phyloP scores from a whole-genome alignment of 352 stramenopile species.

The Globisporangium alternatum region DNA sequence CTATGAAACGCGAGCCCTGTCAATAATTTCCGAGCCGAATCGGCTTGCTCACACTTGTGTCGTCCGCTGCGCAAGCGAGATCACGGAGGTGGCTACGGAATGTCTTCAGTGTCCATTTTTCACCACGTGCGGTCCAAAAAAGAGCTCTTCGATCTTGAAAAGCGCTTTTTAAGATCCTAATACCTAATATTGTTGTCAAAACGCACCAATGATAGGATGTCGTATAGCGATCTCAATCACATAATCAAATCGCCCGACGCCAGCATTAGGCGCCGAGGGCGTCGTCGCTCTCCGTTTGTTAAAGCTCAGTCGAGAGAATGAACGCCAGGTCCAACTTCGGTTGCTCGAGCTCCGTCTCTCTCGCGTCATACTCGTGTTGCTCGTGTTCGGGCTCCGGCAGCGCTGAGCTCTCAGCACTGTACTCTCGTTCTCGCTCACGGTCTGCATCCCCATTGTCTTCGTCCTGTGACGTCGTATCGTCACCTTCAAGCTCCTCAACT shows the following conservation, averaged over 20 bases:
- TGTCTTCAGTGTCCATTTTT: too few species aligned
- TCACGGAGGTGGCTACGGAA: too few species aligned
- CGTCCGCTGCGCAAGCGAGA: too few species aligned
- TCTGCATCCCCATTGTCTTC: background rate
- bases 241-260: too few species aligned
- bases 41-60: too few species aligned
- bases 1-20: too few species aligned
- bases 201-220: background rate
- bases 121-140: too few species aligned
- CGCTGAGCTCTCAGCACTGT: background rate
- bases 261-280: background rate
- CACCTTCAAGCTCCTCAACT: background rate
- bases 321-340: conserved; percentile 1
- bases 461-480: background rate
- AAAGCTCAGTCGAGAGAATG: background rate
- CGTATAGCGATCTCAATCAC: background rate
- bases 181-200: too few species aligned
- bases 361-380: background rate
- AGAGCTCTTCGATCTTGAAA: too few species aligned
- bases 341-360: background rate
- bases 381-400: background rate
- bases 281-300: background rate
- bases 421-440: background rate
- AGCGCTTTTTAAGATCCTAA: too few species aligned
- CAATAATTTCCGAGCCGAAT: too few species aligned